Evolutionary conservation across 1,284 basidiomycete species (phyloP).

Genomic region (Wolfiporia cocos): DNA sequence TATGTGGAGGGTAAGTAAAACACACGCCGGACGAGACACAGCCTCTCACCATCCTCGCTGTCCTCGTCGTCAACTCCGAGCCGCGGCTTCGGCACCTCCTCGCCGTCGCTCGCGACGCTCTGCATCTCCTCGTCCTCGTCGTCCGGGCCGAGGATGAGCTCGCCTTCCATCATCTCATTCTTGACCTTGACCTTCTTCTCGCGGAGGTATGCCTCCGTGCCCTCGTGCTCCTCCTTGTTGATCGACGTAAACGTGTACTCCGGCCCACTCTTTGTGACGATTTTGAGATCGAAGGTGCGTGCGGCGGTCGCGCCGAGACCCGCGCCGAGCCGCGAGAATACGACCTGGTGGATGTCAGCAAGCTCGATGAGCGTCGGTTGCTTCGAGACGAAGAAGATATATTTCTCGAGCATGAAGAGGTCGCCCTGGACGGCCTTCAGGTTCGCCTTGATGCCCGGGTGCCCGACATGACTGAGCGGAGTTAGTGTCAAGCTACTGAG

Average conservation of each 20-base stretch:
- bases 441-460: slow-evolving; percentile 91
- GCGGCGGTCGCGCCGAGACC: slow-evolving; percentile 78
- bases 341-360: slow-evolving; percentile 85
- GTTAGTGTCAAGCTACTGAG: background rate
- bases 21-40: background rate
- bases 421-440: slow-evolving; percentile 97
- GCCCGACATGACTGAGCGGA: slow-evolving; percentile 56
- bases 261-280: slow-evolving; percentile 77
- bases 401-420: slow-evolving; percentile 97
- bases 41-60: slow-evolving; percentile 69
- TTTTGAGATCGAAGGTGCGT: slow-evolving; percentile 92
- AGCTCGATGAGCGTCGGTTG: slow-evolving; percentile 91
- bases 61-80: slow-evolving; percentile 68
- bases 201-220: slow-evolving; percentile 80
- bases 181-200: slow-evolving; percentile 92
- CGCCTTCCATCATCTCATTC: slow-evolving; percentile 95
- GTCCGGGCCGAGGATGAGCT: slow-evolving; percentile 64
- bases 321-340: slow-evolving; percentile 94
- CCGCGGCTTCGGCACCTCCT: slow-evolving; percentile 52
- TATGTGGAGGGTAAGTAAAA: slow-evolving; percentile 7
- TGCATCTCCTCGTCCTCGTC: slow-evolving; percentile 86
- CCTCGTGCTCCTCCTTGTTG: slow-evolving; percentile 93
- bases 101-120: slow-evolving; percentile 67
- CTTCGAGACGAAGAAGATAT: slow-evolving; percentile 97
- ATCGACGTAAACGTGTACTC: slow-evolving; percentile 92